Conservation (phyloP, 2,329 filamentous ascomycete genomes). For the Venturia effusa region DNA sequence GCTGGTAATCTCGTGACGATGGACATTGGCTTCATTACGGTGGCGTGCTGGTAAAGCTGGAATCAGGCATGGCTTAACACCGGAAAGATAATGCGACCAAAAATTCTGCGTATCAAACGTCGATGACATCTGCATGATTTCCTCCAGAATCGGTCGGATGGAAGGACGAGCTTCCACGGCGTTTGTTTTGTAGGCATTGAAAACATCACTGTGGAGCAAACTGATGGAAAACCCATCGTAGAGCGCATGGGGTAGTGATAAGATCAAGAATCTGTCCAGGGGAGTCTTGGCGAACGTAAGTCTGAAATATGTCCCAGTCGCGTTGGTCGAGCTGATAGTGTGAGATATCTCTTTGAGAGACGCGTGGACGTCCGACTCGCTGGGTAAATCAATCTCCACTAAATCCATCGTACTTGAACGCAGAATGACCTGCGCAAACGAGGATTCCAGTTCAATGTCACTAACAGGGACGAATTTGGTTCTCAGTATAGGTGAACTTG, state of each 20-base stretch:
- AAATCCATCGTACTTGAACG: conserved; percentile 23
- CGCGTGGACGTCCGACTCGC: conserved; percentile 20
- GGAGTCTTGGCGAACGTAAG: conserved; percentile 28
- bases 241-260: conserved; percentile 76
- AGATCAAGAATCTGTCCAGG: conserved; percentile 32
- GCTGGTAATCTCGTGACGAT: conserved; percentile 39
- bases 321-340: conserved; percentile 16
- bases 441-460: conserved; percentile 43
- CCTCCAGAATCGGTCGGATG: conserved; percentile 44
- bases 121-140: conserved; percentile 36
- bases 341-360: conserved; percentile 25
- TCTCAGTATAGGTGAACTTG: conserved; percentile 58
- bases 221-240: conserved; percentile 83
- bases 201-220: conserved; percentile 61
- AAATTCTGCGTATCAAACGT: conserved; percentile 46
- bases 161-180: conserved; percentile 31
- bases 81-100: conserved; percentile 58
- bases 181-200: conserved; percentile 47
- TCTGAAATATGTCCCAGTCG: conserved; percentile 19
- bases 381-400: conserved; percentile 16
- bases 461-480: conserved; percentile 61
- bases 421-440: conserved; percentile 47
- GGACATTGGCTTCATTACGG: conserved; percentile 15
- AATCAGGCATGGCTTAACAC: neutral
- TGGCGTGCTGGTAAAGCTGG: neutral